These are phyloP conservation scores for Candida silvicultrix DNA, from an alignment of 805 yeast species.

Conservation along the genomic window DNA sequence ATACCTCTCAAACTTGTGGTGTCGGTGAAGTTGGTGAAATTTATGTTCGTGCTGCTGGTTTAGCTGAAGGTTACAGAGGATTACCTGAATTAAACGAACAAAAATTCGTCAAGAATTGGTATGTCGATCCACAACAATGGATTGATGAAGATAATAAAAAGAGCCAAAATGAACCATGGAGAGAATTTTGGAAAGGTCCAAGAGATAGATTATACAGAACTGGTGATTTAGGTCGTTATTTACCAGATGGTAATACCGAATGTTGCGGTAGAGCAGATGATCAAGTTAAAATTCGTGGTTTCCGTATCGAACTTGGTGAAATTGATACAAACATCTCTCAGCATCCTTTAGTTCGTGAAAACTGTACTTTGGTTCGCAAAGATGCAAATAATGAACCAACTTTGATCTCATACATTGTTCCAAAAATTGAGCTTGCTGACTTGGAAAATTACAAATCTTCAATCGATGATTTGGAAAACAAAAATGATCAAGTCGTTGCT, in stretches of 20 bases:
- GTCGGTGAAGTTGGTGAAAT: conserved; percentile 99
- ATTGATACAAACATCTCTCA: conserved; percentile 96
- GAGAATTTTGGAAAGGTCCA: conserved; percentile 84
- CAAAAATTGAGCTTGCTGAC: conserved; percentile 50
- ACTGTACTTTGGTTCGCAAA: conserved; percentile 84
- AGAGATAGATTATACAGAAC: conserved; percentile 95
- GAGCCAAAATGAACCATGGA: conserved; percentile 51
- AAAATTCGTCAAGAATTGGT: conserved; percentile 92
- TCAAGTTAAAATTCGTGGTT: conserved; percentile 97
- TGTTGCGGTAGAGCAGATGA: conserved; percentile 99
- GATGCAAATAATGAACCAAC: conserved; percentile 92
- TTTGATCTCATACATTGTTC: conserved; percentile 86
- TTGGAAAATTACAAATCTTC: conserved; percentile 35
- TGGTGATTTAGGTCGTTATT: conserved; percentile 94
- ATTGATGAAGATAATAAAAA: conserved; percentile 41
- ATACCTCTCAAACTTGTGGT: conserved; percentile 88
- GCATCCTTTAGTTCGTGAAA: conserved; percentile 88
- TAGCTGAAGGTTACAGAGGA: conserved; percentile 93
- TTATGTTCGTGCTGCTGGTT: conserved; percentile 96
- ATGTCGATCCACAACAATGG: conserved; percentile 64
- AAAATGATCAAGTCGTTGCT: conserved; percentile 59
- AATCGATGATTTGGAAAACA: conserved; percentile 36
- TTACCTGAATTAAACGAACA: conserved; percentile 82
- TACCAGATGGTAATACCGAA: conserved; percentile 97
- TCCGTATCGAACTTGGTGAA: conserved; percentile 97